phyloP scores from a whole-genome alignment of 768 basidiomycete genomes.

The Calocybe cyanea region DNA sequence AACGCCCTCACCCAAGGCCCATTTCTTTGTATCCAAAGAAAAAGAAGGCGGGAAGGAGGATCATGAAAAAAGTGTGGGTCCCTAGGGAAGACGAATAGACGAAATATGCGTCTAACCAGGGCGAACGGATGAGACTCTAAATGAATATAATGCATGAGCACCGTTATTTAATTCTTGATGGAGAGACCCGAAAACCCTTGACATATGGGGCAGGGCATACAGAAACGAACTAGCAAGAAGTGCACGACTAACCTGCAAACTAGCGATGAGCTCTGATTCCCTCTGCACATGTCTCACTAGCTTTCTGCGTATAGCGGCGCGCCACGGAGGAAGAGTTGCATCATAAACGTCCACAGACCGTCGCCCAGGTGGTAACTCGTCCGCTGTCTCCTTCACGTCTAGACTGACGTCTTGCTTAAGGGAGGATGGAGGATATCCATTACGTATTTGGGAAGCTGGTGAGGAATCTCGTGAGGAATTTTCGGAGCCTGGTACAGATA shows the following conservation, averaged over 20 bases:
- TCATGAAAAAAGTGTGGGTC: constrained; percentile 94
- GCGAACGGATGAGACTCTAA: constrained; percentile 52
- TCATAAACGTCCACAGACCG: constrained; percentile 59
- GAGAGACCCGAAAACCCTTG: too few species aligned
- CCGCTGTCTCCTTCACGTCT: neutral
- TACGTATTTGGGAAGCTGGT: constrained; percentile 21
- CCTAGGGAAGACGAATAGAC: constrained; percentile 77
- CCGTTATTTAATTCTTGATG: too few species aligned
- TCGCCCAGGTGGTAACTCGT: constrained; percentile 21
- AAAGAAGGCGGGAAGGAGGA: constrained; percentile 77
- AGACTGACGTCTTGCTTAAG: neutral
- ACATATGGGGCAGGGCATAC: neutral
- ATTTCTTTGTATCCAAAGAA: constrained; percentile 80
- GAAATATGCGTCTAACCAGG: constrained; percentile 78
- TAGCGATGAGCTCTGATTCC: constrained; percentile 61
- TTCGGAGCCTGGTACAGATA: constrained; percentile 28
- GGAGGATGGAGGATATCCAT: constrained; percentile 8
- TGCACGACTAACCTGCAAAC: constrained; percentile 54
- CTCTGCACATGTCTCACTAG: constrained; percentile 50
- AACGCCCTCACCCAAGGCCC: constrained; percentile 63
- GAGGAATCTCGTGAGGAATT: constrained; percentile 31
- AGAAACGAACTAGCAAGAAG: neutral
- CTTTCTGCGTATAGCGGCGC: constrained; percentile 51
- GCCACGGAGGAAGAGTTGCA: constrained; percentile 59
- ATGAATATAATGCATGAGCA: too few species aligned